These are phyloP conservation scores for Penicillium psychrofluorescens DNA, from an alignment of 495 filamentous ascomycete species.

Conservation along the genomic window DNA sequence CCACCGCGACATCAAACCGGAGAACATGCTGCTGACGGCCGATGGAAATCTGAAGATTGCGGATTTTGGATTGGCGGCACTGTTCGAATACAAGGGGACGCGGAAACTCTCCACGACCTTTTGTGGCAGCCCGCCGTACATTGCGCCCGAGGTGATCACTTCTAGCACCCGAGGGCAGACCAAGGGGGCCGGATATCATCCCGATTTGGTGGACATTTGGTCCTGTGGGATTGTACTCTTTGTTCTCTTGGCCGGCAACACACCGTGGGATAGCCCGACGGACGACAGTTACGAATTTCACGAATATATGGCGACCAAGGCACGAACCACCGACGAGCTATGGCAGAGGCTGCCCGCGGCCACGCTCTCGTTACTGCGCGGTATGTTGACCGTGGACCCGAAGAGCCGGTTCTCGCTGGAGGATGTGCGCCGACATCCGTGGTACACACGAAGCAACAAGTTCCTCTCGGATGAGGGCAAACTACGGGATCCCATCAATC, in stretches of 20 bases:
- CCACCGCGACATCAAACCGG: slow-evolving; percentile 85
- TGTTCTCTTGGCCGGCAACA: slow-evolving; percentile 91
- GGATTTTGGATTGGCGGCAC: slow-evolving; percentile 92
- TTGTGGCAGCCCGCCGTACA: slow-evolving; percentile 95
- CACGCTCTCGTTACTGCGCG: slow-evolving; percentile 80
- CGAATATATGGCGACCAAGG: slow-evolving; percentile 73
- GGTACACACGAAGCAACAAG: slow-evolving; percentile 82
- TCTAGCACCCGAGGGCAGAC: slow-evolving; percentile 36
- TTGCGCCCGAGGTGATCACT: slow-evolving; percentile 84
- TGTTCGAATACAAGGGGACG: slow-evolving; percentile 81
- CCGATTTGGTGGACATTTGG: slow-evolving; percentile 90
- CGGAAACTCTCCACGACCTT: slow-evolving; percentile 76
- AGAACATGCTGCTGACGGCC: slow-evolving; percentile 77
- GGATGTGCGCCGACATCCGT: slow-evolving; percentile 86
- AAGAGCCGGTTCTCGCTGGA: slow-evolving; percentile 73
- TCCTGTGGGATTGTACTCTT: slow-evolving; percentile 95
- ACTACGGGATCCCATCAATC: slow-evolving; percentile 68
- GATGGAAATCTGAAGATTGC: slow-evolving; percentile 90
- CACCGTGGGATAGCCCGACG: slow-evolving; percentile 94
- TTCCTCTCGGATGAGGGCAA: slow-evolving; percentile 66
- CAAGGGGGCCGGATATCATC: slow-evolving; percentile 63
- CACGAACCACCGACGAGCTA: slow-evolving; percentile 73
- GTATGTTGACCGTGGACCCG: slow-evolving; percentile 85
- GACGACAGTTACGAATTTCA: slow-evolving; percentile 70
- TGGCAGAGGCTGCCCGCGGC: slow-evolving; percentile 75